Conservation (phyloP, 108 stramenopile species). For the Cyclotella sp. region DNA sequence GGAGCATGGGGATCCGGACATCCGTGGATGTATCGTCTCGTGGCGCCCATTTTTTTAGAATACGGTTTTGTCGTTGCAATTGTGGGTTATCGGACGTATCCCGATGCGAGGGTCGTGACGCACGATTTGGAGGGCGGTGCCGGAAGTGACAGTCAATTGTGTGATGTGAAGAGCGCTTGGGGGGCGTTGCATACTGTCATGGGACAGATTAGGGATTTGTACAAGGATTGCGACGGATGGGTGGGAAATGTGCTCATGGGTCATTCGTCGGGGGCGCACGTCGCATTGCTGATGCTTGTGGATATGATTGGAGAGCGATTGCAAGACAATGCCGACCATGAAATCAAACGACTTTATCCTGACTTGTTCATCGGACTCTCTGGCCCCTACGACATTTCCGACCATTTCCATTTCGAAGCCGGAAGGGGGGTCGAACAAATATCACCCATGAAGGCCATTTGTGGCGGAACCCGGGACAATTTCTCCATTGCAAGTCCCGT, state of each 20-base stretch:
- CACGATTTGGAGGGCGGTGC: constrained; percentile 3
- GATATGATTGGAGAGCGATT: constrained; percentile 45
- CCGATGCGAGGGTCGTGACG: constrained; percentile 51
- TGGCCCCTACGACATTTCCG: constrained; percentile 76
- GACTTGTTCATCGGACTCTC: constrained; percentile 73
- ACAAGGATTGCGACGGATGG: constrained; percentile 16
- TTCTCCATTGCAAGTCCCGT: constrained; percentile 69
- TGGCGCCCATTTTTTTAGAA: constrained; percentile 67
- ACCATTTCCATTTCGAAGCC: constrained; percentile 90
- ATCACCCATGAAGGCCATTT: constrained; percentile 79
- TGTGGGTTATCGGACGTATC: constrained; percentile 84
- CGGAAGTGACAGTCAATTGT: constrained; percentile 50
- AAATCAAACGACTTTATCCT: constrained; percentile 2
- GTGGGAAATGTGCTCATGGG: constrained; percentile 69
- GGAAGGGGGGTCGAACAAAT: constrained; percentile 86
- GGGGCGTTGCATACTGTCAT: constrained; percentile 16
- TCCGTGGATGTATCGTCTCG: constrained; percentile 83
- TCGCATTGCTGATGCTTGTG: constrained; percentile 64
- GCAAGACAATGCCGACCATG: neutral
- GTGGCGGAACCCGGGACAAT: constrained; percentile 62
- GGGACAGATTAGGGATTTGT: neutral
- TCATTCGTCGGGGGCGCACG: constrained; percentile 85
- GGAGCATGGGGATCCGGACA: constrained; percentile 85
- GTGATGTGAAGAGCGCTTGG: constrained; percentile 52
- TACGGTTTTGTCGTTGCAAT: constrained; percentile 34